Evolutionary conservation across 1,284 basidiomycete species (phyloP).

Genomic region (Ustilago vetiveriae): DNA sequence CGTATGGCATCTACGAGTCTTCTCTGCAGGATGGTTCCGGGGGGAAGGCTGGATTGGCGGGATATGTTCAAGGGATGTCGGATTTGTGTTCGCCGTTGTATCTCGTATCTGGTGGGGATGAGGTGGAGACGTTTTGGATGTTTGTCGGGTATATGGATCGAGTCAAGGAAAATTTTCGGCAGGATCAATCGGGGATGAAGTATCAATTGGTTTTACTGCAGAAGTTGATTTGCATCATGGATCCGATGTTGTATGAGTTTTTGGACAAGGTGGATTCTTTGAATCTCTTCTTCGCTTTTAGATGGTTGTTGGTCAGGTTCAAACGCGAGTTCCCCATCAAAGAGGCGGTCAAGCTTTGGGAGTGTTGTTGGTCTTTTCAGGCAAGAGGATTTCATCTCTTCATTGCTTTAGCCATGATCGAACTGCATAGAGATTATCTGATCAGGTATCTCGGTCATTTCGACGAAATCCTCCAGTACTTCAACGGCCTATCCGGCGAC

Average conservation of each 20-base stretch:
- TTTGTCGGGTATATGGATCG: constrained; percentile 93
- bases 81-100: constrained; percentile 94
- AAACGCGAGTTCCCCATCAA: constrained; percentile 88
- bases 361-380: constrained; percentile 68
- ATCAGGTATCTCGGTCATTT: constrained; percentile 88
- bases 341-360: constrained; percentile 89
- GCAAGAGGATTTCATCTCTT: constrained; percentile 83
- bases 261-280: constrained; percentile 86
- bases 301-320: constrained; percentile 71
- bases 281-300: constrained; percentile 98
- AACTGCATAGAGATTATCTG: constrained; percentile 92
- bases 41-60: constrained; percentile 16
- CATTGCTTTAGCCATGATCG: constrained; percentile 88
- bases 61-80: constrained; percentile 95
- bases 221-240: constrained; percentile 89
- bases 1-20: constrained; percentile 73
- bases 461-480: constrained; percentile 67
- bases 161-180: constrained; percentile 92
- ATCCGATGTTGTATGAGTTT: constrained; percentile 74
- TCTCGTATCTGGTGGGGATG: constrained; percentile 86
- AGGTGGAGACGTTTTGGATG: constrained; percentile 92
- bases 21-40: too few species aligned
- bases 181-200: constrained; percentile 99
- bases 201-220: constrained; percentile 88
- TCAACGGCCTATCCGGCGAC: constrained; percentile 47